A percentile compares a stretch with the other conserved stretches of the same genome.
Conservation (phyloP, 164 flowering plant genomes). For the Vitis rupestris region DNA sequence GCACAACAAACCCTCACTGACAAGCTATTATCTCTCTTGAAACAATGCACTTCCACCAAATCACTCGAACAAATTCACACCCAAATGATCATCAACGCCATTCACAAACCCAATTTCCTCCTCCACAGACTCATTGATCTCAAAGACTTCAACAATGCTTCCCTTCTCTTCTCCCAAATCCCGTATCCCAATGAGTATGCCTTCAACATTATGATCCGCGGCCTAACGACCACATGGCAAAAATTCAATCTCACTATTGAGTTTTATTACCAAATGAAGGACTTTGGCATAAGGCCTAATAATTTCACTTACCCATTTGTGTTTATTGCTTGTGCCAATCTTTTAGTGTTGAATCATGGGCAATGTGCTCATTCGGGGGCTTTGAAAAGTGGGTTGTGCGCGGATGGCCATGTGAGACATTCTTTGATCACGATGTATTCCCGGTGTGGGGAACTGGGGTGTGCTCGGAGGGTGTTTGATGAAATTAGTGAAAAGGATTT, state of each 20-base stretch:
- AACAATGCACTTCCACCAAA: conserved; percentile 34
- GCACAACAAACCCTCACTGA: conserved; percentile 7
- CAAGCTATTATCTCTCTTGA: conserved; percentile 30
- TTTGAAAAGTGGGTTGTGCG: conserved; percentile 40
- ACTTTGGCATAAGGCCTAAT: conserved; percentile 37
- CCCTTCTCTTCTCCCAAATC: conserved; percentile 41
- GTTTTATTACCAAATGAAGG: conserved; percentile 46
- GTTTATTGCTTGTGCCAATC: conserved; percentile 47
- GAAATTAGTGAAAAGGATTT: conserved; percentile 50
- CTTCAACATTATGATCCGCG: conserved; percentile 71
- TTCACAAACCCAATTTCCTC: conserved; percentile 45
- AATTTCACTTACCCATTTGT: conserved; percentile 62
- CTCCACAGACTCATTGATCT: conserved; percentile 52
- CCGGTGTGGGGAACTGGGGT: conserved; percentile 34
- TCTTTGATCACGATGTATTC: conserved; percentile 58
- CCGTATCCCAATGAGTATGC: conserved; percentile 45
- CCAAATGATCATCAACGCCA: conserved; percentile 48
- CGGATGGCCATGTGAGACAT: conserved; percentile 39
- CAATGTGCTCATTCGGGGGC: conserved; percentile 35
- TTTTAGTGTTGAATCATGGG: conserved; percentile 33
- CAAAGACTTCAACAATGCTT: conserved; percentile 44
- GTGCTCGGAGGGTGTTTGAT: conserved; percentile 61
- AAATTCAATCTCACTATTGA: conserved; percentile 30
- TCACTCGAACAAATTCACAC: conserved; percentile 48
- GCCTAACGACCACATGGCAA: conserved; percentile 49